Evolutionary conservation across 2,329 filamentous ascomycete genomes (phyloP), one percentile per base, ranked within the genome.

Genomic region (Cyanodermella asteris): DNA sequence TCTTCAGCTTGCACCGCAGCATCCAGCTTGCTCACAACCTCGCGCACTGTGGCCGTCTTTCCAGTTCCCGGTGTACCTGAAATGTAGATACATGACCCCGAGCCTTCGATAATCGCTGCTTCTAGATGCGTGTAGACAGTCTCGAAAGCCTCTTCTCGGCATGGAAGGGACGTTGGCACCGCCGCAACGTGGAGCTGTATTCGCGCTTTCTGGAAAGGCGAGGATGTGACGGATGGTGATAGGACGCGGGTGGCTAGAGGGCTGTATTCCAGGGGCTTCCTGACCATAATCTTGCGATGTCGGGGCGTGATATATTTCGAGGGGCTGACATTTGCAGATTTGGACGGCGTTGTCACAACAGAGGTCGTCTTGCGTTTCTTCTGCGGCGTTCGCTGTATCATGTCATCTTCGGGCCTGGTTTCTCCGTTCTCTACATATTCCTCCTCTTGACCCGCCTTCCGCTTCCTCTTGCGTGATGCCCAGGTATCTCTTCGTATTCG

Each of bases 11-110:
- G 61, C 1, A 94, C 87, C 1, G 80, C 71, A n/a, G 73, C 68
- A 37, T 94, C 84, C 6, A 97, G 61, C 32, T 81, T 74, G 5
- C 75, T 69, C 10, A 97, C 75, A 1, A 94, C 87, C 48, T 97
- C 87, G 23, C 87, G 74, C 7, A 97, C 87, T 0, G 90, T 97
- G 8, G 87, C 87, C 2, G 87, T 97, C 48, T 97, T 97, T 16
- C 87, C 87, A 0, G 87, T 97, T 6, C 90, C 87, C 0, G 90
- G 87, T 0, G 84, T 94, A n/a, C 87, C 87, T 1, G 87, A 94
- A 31, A 97, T 97, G 50, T 97, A 97, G 42, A 97, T 94, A 46
- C 90, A 97, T 16, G 84, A 77, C 9, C 90, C 90, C 2, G 75
- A 77, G 11, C 84, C 87, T 36, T 91, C 84, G 9, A 74, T 74